Evolutionary conservation across 139 green algal genomes (phyloP), one percentile per base, ranked within the genome.

Genomic region (Spirogloea muscicola): DNA sequence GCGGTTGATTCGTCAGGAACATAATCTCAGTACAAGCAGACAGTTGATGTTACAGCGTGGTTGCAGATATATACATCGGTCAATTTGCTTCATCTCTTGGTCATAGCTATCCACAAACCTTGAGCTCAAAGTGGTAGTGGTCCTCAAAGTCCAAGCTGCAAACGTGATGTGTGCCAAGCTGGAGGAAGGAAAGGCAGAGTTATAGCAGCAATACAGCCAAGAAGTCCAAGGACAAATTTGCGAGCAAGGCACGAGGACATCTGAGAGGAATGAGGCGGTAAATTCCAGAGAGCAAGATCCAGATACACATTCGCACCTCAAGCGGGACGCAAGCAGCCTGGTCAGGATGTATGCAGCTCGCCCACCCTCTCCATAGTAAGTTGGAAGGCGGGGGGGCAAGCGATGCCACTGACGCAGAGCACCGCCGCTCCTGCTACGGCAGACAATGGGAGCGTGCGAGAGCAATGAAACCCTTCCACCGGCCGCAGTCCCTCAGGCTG

Each of bases 321-420:
- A n/a, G n/a, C n/a, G n/a, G n/a, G n/a, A n/a, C n/a, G n/a, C n/a
- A n/a, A n/a, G n/a, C n/a, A n/a, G n/a, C n/a, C n/a, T n/a, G n/a
- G n/a, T n/a, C n/a, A n/a, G n/a, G n/a, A n/a, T n/a, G n/a, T n/a
- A n/a, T 55, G 46, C 21, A 55, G 21, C 21, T 21, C 13, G 36
- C 55, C 55, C 34, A 64, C 29, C 29, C 13, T 64, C 55, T 73
- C 10, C 6, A 74, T 39, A 16, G 49, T 74, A 13, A 74, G 48
- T 36, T 69, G 16, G 41, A 74, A 65, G 9, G 64, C 48, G 3
- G 13, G 5, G 4, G 64, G 64, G 51, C 64, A 74, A 13, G 40
- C 64, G 41, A 74, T 74, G 13, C 64, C 64, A 5, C 25, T 73
- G 4, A 74, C 64, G 34, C 33, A 65, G 4, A 74, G n/a, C 37